These are phyloP conservation scores for Dendrobium officinale DNA, from an alignment of 106 monocot species.

Conservation along the genomic window DNA sequence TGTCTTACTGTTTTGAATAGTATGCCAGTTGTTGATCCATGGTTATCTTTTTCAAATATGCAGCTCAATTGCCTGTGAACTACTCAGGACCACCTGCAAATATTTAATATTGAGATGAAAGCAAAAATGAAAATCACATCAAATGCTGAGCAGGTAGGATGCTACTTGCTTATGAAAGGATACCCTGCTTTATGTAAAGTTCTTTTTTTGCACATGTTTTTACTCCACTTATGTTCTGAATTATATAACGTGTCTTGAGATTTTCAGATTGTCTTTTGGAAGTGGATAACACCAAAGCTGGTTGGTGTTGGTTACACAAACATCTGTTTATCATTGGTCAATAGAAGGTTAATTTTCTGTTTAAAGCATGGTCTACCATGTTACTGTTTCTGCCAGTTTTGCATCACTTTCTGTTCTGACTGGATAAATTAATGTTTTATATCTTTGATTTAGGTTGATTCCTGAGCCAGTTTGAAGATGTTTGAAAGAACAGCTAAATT, in stretches of 20 bases:
- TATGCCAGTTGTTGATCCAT: background rate
- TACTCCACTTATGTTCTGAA: background rate
- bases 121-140: constrained; percentile 92
- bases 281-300: constrained; percentile 92
- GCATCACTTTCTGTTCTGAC: background rate
- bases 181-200: background rate
- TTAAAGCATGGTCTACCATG: background rate
- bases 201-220: background rate
- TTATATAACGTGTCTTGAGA: background rate
- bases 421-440: background rate
- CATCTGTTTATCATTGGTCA: constrained; percentile 93
- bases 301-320: constrained; percentile 89
- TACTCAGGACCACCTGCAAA: constrained; percentile 89
- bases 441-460: constrained; percentile 51
- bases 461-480: constrained; percentile 85
- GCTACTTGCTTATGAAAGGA: background rate
- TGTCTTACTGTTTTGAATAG: background rate
- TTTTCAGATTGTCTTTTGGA: constrained; percentile 93
- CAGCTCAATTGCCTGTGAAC: constrained; percentile 91
- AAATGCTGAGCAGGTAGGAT: constrained; percentile 89
- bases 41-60: constrained; percentile 9
- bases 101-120: constrained; percentile 92
- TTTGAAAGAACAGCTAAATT: constrained; percentile 94
- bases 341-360: constrained; percentile 54
- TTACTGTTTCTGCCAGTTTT: background rate